Conservation (phyloP, 2,329 filamentous ascomycete species). For the Chalaropsis ovoidea region DNA sequence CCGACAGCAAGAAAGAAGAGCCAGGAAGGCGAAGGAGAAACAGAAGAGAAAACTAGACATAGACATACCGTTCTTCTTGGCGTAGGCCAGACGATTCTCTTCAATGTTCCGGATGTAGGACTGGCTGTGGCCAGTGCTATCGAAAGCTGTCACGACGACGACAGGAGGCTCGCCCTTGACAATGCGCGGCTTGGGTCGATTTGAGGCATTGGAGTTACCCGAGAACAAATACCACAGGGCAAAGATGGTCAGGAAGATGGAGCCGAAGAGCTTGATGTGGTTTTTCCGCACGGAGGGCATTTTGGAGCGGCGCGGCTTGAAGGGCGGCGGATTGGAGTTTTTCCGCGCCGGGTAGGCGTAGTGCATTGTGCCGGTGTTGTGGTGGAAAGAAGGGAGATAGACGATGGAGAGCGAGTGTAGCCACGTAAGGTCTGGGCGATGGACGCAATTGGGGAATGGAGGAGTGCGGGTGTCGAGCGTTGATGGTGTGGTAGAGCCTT, state of each 20-base stretch:
- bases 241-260: conserved; percentile 47
- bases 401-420: background rate
- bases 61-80: conserved; percentile 66
- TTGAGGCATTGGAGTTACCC: conserved; percentile 25
- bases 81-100: conserved; percentile 77
- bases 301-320: conserved; percentile 50
- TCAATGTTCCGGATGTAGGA: conserved; percentile 63
- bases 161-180: conserved; percentile 45
- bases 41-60: background rate
- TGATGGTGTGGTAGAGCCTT: conserved; percentile 1
- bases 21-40: background rate
- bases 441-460: background rate
- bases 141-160: conserved; percentile 78
- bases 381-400: conserved; percentile 2
- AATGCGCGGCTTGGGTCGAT: conserved; percentile 23
- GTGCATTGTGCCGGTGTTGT: conserved; percentile 53
- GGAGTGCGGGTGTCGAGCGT: conserved; percentile 7
- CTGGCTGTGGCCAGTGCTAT: conserved; percentile 40
- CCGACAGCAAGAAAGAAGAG: background rate
- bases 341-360: conserved; percentile 83
- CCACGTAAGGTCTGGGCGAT: background rate
- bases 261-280: conserved; percentile 49
- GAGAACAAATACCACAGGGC: conserved; percentile 53
- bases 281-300: conserved; percentile 48
- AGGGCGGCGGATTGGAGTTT: conserved; percentile 64